Conservation (phyloP, 2,329 filamentous ascomycete species). For the Chrysoporthe cubensis region DNA sequence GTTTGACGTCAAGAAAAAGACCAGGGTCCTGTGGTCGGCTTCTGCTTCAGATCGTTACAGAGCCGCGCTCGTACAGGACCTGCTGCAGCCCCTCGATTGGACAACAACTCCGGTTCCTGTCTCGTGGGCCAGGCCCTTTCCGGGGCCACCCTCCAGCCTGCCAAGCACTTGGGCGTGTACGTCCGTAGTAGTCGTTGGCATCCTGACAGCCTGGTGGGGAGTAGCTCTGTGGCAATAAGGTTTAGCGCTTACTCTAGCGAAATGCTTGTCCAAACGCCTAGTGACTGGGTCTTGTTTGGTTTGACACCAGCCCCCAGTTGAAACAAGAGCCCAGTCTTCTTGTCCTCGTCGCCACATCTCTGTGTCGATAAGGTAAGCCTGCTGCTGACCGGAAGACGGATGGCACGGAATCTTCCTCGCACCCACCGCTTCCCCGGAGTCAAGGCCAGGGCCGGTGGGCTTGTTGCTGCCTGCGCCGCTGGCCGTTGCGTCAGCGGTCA, state of each 20-base stretch:
- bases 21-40: slow-evolving; percentile 19
- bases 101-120: slow-evolving; percentile 16
- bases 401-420: not conserved
- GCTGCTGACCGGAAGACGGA: not conserved
- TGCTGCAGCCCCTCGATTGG: slow-evolving; percentile 22
- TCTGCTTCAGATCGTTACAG: slow-evolving; percentile 30
- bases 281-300: slow-evolving; percentile 36
- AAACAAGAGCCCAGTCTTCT: slow-evolving; percentile 37
- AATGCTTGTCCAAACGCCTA: slow-evolving; percentile 10
- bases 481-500: too few relatives aligned
- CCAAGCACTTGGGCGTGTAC: slow-evolving; percentile 2
- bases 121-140: slow-evolving; percentile 22
- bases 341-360: not conserved
- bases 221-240: slow-evolving; percentile 22
- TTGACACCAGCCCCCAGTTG: slow-evolving; percentile 37
- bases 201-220: slow-evolving; percentile 11
- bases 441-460: not conserved
- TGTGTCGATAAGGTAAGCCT: not conserved
- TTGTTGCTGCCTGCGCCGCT: not conserved
- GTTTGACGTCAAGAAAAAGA: slow-evolving; percentile 22
- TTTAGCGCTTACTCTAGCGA: slow-evolving; percentile 17
- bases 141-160: slow-evolving; percentile 11
- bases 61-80: slow-evolving; percentile 21
- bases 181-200: not conserved
- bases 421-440: not conserved